Evolutionary conservation across 1,284 basidiomycete species (phyloP), one percentile per base, ranked within the genome.

Genomic region (Cutaneotrichosporon spelunceum): DNA sequence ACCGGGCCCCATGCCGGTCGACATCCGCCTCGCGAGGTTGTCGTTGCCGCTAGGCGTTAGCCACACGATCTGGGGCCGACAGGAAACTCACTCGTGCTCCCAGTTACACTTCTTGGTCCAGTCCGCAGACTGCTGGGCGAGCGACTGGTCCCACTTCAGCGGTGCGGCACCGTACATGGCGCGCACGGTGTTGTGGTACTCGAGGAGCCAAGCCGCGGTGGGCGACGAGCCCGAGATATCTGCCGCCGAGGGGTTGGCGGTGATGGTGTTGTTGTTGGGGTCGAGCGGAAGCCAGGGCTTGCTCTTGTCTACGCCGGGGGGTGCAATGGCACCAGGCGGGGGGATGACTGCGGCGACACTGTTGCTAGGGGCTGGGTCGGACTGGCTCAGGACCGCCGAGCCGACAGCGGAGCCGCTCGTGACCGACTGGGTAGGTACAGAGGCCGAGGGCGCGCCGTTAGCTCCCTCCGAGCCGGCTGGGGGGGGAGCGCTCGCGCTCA

Each of bases 261-360:
- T 57, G 8, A 45, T 57, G 27, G 44, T 26, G 39, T 36, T 52
- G 3, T 83, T 73, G 14, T 81, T 81, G 61, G 85, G 85, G n/a
- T 84, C 79, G 44, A 39, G n/a, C 21, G 55, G 24, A 36, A n/a
- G 16, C 29, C 39, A 49, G 26, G 23, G 66, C 66, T 85, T 70
- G 68, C 33, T 42, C 39, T n/a, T 42, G 39, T 42, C 19, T 16
- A 19, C n/a, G 4, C 39, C 39, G 19, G 16, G 3, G 39, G 39
- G 39, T 8, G 39, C 39, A 19, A 8, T n/a, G 8, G 30, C 8
- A 33, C 8, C 4, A 33, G 30, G 13, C 8, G 2, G 30, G 39
- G 16, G 19, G 19, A 7, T 19, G 16, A 14, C 36, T 6, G 39
- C 19, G 4, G 3, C 39, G 39, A 19, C 14, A 13, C 14, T 42